These are phyloP conservation scores for Cyclotella baltica DNA, from an alignment of 108 stramenopile species.

Conservation along the genomic window DNA sequence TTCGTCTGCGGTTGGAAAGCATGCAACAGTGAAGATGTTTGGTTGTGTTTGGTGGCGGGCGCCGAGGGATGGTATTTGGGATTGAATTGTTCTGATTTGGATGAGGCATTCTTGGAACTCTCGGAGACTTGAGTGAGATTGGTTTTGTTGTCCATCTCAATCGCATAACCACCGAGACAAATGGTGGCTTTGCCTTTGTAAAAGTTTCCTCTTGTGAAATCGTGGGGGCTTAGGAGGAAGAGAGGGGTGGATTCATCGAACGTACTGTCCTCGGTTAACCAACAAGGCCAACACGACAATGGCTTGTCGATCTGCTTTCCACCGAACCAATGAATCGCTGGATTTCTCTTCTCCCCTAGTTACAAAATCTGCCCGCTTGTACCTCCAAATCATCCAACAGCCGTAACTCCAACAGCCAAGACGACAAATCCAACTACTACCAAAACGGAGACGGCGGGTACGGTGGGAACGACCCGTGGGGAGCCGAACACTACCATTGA, in stretches of 20 bases:
- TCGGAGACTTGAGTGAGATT: conserved; percentile 6
- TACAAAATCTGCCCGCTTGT: too few relatives aligned
- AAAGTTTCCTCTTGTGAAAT: conserved; percentile 5
- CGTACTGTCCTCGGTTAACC: too few relatives aligned
- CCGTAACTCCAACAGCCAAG: too few relatives aligned
- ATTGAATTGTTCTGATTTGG: conserved; percentile 12
- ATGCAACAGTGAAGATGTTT: conserved; percentile 7
- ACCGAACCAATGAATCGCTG: too few relatives aligned
- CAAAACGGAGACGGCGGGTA: too few relatives aligned
- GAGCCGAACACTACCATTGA: too few relatives aligned
- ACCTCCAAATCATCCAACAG: too few relatives aligned
- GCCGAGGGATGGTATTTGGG: conserved; percentile 17
- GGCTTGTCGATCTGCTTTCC: too few relatives aligned
- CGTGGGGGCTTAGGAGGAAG: neutral
- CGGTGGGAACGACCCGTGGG: too few relatives aligned
- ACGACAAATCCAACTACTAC: too few relatives aligned
- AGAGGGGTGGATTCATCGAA: conserved; percentile 1
- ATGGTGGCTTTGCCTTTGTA: conserved; percentile 31
- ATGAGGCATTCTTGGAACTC: conserved; percentile 5
- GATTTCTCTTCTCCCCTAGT: too few relatives aligned
- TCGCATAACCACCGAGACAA: conserved; percentile 33
- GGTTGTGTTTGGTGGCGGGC: conserved; percentile 7
- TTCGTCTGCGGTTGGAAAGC: neutral
- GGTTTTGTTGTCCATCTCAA: conserved; percentile 29
- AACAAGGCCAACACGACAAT: too few relatives aligned